Evolutionary conservation across 2,329 filamentous ascomycete species (phyloP).

Genomic region (Torrubiellomyces zombiae): DNA sequence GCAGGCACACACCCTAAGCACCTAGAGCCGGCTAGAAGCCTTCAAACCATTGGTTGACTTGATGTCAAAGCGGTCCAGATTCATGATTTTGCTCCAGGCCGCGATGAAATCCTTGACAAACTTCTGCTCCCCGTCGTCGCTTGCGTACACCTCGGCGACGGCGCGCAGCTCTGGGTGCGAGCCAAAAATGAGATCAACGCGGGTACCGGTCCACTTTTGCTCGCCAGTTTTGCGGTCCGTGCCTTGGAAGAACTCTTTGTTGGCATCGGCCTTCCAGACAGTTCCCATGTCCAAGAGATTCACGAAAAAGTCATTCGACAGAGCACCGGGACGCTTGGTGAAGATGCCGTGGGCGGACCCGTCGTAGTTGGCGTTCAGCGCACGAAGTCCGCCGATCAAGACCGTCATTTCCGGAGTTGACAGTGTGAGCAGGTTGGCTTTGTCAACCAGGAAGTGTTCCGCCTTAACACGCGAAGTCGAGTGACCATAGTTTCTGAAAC

Average conservation of each 20-base stretch:
- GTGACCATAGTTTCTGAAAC: slow-evolving; percentile 65
- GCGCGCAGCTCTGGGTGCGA: slow-evolving; percentile 60
- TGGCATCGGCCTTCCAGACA: slow-evolving; percentile 37
- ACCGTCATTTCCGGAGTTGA: slow-evolving; percentile 55
- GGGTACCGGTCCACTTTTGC: slow-evolving; percentile 54
- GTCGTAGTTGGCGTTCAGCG: slow-evolving; percentile 54
- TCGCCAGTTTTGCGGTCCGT: slow-evolving; percentile 46
- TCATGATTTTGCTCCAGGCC: slow-evolving; percentile 62
- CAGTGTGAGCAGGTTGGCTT: slow-evolving; percentile 52
- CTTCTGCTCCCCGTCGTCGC: slow-evolving; percentile 40
- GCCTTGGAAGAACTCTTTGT: slow-evolving; percentile 43
- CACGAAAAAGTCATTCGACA: slow-evolving; percentile 71
- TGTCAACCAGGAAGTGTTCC: slow-evolving; percentile 58
- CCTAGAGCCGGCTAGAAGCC: slow-evolving; percentile 7
- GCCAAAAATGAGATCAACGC: slow-evolving; percentile 54
- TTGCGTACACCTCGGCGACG: slow-evolving; percentile 52
- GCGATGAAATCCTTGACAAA: slow-evolving; percentile 56
- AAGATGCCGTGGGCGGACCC: slow-evolving; percentile 51
- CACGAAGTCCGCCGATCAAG: slow-evolving; percentile 55
- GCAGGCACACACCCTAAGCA: no score
- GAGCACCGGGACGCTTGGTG: slow-evolving; percentile 47
- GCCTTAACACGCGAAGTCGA: slow-evolving; percentile 41
- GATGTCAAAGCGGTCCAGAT: slow-evolving; percentile 54
- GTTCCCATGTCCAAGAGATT: slow-evolving; percentile 56
- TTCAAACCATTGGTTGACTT: slow-evolving; percentile 4